phyloP scores from a whole-genome alignment of 148 eudicot species.

The Oxyria digyna region DNA sequence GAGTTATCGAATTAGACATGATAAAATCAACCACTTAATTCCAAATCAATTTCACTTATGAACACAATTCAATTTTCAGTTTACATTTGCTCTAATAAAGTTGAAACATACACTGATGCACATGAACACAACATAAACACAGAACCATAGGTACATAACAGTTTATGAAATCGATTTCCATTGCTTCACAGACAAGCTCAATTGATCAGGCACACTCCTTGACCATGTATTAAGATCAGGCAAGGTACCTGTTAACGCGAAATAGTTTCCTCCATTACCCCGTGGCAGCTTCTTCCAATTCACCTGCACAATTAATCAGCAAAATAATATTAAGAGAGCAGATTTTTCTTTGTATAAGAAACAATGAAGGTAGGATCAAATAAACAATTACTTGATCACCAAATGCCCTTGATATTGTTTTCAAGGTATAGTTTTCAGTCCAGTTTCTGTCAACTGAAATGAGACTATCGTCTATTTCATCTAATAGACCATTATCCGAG shows the following conservation, averaged over 20 bases:
- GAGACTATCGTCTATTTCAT: background rate
- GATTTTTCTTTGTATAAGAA: background rate
- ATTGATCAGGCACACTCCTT: background rate
- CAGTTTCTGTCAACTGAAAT: constrained; percentile 21
- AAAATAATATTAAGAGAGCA: background rate
- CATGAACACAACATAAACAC: no score
- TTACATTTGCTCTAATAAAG: constrained; percentile 1
- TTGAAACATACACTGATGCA: no score
- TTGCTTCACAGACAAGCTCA: constrained; percentile 5
- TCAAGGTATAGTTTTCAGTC: constrained; percentile 44
- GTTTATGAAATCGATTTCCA: background rate
- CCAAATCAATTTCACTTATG: background rate
- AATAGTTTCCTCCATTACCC: constrained; percentile 5
- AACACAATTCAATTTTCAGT: background rate
- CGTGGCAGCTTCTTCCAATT: constrained; percentile 9
- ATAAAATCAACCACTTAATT: background rate
- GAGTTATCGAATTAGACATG: background rate
- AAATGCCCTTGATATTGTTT: constrained; percentile 57
- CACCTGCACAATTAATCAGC: background rate
- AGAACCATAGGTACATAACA: background rate
- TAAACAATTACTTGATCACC: constrained; percentile 24
- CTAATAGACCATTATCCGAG: constrained; percentile 11
- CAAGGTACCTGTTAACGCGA: constrained; percentile 4
- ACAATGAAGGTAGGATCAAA: background rate
- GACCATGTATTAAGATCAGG: constrained; percentile 7